Conservation (phyloP, 768 basidiomycete species). For the Trametes coccinea region DNA sequence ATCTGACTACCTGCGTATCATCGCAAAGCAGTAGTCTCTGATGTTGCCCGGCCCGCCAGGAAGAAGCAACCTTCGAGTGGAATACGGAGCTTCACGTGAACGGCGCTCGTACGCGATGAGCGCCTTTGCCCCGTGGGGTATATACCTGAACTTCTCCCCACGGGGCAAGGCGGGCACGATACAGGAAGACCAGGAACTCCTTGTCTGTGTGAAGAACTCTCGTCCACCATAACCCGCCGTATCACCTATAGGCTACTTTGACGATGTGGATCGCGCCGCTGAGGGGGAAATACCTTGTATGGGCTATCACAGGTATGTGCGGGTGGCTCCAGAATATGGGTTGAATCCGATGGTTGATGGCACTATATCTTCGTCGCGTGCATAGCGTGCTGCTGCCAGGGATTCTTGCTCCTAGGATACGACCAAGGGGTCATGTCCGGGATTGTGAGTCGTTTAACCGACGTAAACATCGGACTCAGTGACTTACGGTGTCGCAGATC, state of each 20-base stretch:
- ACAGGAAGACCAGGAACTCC: too few species aligned
- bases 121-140: conserved; percentile 8
- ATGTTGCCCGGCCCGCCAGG: conserved; percentile 11
- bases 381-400: conserved; percentile 43
- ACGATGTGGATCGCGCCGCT: conserved; percentile 40
- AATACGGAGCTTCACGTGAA: conserved; percentile 13
- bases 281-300: conserved; percentile 40
- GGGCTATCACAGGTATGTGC: conserved; percentile 40
- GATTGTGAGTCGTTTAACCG: conserved; percentile 30
- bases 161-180: not conserved
- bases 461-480: not conserved
- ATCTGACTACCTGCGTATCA: conserved; percentile 8
- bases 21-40: not conserved
- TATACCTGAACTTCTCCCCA: conserved; percentile 2
- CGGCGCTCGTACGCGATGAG: conserved; percentile 11
- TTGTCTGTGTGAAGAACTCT: too few species aligned
- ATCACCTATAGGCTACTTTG: not conserved
- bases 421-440: conserved; percentile 47
- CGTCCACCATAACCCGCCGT: too few species aligned
- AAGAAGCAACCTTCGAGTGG: conserved; percentile 1
- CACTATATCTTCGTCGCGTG: not conserved
- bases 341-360: not conserved
- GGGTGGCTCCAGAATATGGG: not conserved
- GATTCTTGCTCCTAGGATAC: conserved; percentile 40
- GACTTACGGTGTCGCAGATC: conserved; percentile 28